phyloP scores from a whole-genome alignment of 2,329 filamentous ascomycete species.

The Aspergillus sp. region DNA sequence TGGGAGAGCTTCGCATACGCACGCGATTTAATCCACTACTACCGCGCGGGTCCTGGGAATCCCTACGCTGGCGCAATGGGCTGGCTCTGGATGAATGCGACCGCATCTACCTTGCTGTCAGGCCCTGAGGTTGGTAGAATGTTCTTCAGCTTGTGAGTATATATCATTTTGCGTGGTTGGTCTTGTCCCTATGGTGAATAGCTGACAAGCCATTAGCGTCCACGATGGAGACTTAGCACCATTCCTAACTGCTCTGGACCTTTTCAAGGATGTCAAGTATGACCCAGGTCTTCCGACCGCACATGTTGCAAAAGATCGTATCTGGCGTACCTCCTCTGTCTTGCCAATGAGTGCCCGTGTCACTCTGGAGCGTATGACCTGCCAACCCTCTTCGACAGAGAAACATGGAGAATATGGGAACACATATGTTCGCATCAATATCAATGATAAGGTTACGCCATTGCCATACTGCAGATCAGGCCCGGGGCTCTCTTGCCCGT shows the following conservation, averaged over 20 bases:
- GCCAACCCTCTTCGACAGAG: conserved; percentile 16
- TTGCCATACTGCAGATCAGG: conserved; percentile 42
- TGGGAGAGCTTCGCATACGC: conserved; percentile 52
- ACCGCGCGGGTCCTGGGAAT: conserved; percentile 51
- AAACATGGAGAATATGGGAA: conserved; percentile 9
- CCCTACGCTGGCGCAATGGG: conserved; percentile 48
- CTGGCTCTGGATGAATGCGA: conserved; percentile 52
- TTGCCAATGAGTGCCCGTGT: conserved; percentile 51
- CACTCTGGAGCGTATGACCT: conserved; percentile 47
- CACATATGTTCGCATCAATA: conserved; percentile 44
- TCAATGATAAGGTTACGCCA: conserved; percentile 50
- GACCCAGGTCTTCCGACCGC: conserved; percentile 39
- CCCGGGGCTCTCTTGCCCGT: conserved; percentile 41
- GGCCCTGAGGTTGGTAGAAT: conserved; percentile 40
- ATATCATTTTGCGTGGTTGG: background rate
- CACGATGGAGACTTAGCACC: conserved; percentile 54
- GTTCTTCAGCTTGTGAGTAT: conserved; percentile 50
- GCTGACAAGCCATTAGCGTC: conserved; percentile 26
- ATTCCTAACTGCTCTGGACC: conserved; percentile 45
- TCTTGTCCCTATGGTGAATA: background rate
- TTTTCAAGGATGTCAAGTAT: conserved; percentile 36
- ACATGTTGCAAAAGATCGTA: conserved; percentile 37
- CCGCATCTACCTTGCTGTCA: conserved; percentile 39
- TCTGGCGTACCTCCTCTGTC: conserved; percentile 49
- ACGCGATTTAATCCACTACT: conserved; percentile 51